Evolutionary conservation across 306 rosid genomes (phyloP).

Genomic region (Ormosia emarginata): DNA sequence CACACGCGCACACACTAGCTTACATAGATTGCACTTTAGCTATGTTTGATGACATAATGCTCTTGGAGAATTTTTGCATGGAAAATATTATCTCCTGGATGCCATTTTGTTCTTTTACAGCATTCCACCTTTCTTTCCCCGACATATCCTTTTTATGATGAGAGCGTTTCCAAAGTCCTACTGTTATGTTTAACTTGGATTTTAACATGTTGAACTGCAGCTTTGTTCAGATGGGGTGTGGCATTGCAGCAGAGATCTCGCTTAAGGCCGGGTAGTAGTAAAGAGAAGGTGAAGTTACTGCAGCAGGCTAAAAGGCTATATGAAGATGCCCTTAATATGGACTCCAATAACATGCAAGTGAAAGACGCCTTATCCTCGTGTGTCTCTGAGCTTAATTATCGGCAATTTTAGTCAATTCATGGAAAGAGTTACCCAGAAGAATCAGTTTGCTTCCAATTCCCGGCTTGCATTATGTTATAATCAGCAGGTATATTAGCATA

Average conservation of each 20-base stretch:
- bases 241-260: slow-evolving; percentile 89
- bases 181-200: not conserved
- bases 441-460: slow-evolving; percentile 11
- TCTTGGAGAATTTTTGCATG: not conserved
- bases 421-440: slow-evolving; percentile 16
- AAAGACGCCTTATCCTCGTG: slow-evolving; percentile 76
- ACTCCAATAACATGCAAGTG: slow-evolving; percentile 62
- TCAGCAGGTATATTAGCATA: slow-evolving; percentile 20
- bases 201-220: slow-evolving; percentile 40
- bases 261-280: slow-evolving; percentile 71
- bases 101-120: not conserved
- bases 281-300: slow-evolving; percentile 81
- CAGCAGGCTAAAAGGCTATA: slow-evolving; percentile 82
- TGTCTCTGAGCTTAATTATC: slow-evolving; percentile 59
- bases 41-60: not conserved
- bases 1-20: not conserved
- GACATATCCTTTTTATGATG: not conserved
- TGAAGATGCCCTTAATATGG: slow-evolving; percentile 79
- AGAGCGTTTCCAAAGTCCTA: not conserved
- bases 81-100: not conserved
- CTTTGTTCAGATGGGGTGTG: slow-evolving; percentile 87
- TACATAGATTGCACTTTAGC: not conserved
- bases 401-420: slow-evolving; percentile 32
- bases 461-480: not conserved
- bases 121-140: not conserved